Percentiles rank a stretch among this genome's conserved stretches.
phyloP scores from a whole-genome alignment of 1,284 basidiomycete species.

The Trichosporon sp. region DNA sequence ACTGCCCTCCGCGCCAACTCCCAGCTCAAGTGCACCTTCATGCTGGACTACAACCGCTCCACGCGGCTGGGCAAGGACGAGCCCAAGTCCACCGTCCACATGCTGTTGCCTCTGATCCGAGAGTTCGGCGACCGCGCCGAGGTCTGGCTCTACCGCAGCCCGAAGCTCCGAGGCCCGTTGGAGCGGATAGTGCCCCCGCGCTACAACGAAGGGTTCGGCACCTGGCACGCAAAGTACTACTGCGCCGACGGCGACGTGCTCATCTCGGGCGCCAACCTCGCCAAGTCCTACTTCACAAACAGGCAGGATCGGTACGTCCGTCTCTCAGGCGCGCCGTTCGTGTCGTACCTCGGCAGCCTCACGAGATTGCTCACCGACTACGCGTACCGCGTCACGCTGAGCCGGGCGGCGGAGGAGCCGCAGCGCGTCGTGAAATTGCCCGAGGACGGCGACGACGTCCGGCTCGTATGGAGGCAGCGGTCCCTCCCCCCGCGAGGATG shows the following conservation, averaged over 20 bases:
- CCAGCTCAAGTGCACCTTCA: slow-evolving; percentile 69
- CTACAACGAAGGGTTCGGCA: slow-evolving; percentile 97
- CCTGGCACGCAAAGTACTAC: slow-evolving; percentile 98
- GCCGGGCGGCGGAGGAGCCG: neutral
- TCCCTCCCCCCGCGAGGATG: slow-evolving; percentile 48
- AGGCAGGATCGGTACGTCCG: slow-evolving; percentile 92
- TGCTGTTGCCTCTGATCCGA: slow-evolving; percentile 71
- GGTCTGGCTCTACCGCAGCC: slow-evolving; percentile 80
- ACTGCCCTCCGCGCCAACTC: slow-evolving; percentile 66
- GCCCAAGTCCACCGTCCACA: slow-evolving; percentile 66
- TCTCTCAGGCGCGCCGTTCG: slow-evolving; percentile 65
- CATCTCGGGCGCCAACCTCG: slow-evolving; percentile 94
- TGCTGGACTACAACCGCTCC: slow-evolving; percentile 87
- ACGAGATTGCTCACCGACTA: slow-evolving; percentile 70
- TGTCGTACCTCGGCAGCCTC: slow-evolving; percentile 82
- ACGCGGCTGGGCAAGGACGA: slow-evolving; percentile 67
- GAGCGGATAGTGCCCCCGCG: slow-evolving; percentile 81
- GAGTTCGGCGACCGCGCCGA: slow-evolving; percentile 75
- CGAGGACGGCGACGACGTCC: neutral
- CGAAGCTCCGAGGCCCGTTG: slow-evolving; percentile 74
- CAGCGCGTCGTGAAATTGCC: slow-evolving; percentile 23
- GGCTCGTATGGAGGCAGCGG: slow-evolving; percentile 25
- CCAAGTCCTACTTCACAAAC: slow-evolving; percentile 89
- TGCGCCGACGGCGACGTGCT: slow-evolving; percentile 89
- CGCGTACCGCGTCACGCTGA: slow-evolving; percentile 62